phyloP scores from a whole-genome alignment of 768 basidiomycete species.

The Panellus pusillus region DNA sequence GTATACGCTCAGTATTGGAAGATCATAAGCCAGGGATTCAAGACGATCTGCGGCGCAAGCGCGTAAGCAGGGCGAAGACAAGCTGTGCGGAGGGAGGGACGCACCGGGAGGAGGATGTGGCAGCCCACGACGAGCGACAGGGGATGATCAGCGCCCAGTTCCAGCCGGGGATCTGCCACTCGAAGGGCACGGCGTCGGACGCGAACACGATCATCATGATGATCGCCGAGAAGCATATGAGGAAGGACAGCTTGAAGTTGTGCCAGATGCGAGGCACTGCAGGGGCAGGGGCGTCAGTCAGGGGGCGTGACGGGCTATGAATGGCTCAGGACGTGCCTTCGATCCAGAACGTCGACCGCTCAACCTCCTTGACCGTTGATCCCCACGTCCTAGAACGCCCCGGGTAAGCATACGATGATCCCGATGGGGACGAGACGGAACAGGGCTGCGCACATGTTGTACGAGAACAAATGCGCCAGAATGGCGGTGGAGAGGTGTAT shows the following conservation, averaged over 20 bases:
- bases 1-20: conserved; percentile 52
- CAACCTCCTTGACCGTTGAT: conserved; percentile 75
- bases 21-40: conserved; percentile 88
- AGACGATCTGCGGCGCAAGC: conserved; percentile 49
- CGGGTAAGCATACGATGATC: conserved; percentile 3
- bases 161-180: conserved; percentile 64
- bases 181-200: conserved; percentile 54
- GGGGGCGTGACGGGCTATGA: background rate
- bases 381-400: conserved; percentile 47
- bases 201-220: conserved; percentile 64
- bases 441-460: conserved; percentile 49
- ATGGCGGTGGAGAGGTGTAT: conserved; percentile 70
- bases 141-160: conserved; percentile 73
- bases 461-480: conserved; percentile 67
- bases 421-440: background rate
- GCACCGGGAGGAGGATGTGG: conserved; percentile 71
- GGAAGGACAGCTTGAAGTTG: conserved; percentile 75
- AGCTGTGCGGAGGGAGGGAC: conserved; percentile 24
- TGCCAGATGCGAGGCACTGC: conserved; percentile 76
- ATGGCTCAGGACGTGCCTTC: conserved; percentile 42
- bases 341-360: conserved; percentile 85
- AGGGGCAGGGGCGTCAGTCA: conserved; percentile 2
- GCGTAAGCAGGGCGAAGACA: conserved; percentile 11
- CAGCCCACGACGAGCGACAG: conserved; percentile 65
- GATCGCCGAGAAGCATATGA: conserved; percentile 58